A percentile compares a stretch with the other conserved stretches of the same genome.
These are phyloP conservation scores for Dictyostelium citrinum DNA, from an alignment of 78 protist genomes.

Conservation along the genomic window DNA sequence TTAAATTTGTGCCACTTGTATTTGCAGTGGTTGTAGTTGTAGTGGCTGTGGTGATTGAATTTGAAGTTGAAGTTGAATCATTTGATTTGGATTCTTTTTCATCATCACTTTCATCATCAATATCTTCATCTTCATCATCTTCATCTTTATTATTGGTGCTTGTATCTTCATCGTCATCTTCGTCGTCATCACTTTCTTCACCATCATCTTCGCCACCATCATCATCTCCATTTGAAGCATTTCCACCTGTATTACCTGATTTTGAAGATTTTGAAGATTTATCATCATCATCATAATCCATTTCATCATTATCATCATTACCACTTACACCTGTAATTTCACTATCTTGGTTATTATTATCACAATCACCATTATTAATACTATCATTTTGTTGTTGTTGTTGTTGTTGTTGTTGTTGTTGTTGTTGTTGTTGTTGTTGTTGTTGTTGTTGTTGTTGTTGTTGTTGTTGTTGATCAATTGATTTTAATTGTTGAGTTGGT, in stretches of 20 bases:
- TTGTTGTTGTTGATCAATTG: neutral
- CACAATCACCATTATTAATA: neutral
- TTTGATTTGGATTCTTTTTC: neutral
- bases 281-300: neutral
- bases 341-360: conserved; percentile 1
- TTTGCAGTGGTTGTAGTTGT: neutral
- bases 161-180: neutral
- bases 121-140: neutral
- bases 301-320: neutral
- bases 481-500: conserved; percentile 22
- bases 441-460: neutral
- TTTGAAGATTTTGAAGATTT: neutral
- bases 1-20: neutral
- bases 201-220: neutral
- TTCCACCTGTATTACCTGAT: neutral
- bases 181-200: neutral
- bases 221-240: neutral
- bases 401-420: neutral
- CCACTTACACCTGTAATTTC: neutral
- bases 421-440: neutral
- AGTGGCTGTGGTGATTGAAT: neutral
- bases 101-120: neutral
- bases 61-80: neutral
- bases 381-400: neutral
- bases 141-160: neutral